These are phyloP conservation scores for Syzygium malaccense DNA, from an alignment of 441 rosid species.

Conservation along the genomic window DNA sequence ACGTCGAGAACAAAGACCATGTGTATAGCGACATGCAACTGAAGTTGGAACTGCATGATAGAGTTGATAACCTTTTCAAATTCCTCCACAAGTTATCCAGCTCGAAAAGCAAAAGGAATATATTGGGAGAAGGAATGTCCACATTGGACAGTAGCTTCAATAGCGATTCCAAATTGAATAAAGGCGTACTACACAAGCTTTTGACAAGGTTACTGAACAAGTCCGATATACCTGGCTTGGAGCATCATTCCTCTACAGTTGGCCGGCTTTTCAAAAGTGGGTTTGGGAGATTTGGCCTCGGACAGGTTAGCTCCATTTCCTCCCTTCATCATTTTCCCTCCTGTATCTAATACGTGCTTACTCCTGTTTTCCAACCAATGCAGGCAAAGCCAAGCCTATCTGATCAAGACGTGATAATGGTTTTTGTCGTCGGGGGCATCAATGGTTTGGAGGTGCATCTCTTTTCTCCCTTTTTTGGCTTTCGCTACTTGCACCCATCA, in stretches of 20 bases:
- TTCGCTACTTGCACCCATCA: neutral
- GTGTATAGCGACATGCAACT: conserved; percentile 73
- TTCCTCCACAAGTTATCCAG: conserved; percentile 71
- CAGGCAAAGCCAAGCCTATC: conserved; percentile 90
- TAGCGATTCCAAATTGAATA: conserved; percentile 46
- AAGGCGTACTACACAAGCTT: conserved; percentile 68
- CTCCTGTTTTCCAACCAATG: conserved; percentile 2
- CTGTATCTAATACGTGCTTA: neutral
- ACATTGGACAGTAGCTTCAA: conserved; percentile 38
- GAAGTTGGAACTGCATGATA: conserved; percentile 77
- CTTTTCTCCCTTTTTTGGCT: neutral
- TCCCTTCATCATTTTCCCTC: neutral
- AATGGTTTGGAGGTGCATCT: conserved; percentile 66
- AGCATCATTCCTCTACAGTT: conserved; percentile 91
- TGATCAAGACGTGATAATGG: conserved; percentile 73
- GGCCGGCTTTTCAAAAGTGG: conserved; percentile 95
- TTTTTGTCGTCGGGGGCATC: conserved; percentile 87
- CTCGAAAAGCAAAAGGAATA: conserved; percentile 39
- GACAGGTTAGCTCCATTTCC: conserved; percentile 48
- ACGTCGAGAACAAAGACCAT: conserved; percentile 32
- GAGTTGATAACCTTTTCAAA: conserved; percentile 76
- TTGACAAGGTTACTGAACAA: conserved; percentile 53
- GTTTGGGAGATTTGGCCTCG: conserved; percentile 93
- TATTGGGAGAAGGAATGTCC: conserved; percentile 46
- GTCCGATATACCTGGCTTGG: conserved; percentile 63